Percentiles rank a stretch among this genome's conserved stretches.
Evolutionary conservation across 2,329 filamentous ascomycete species (phyloP).

Genomic region (Alternaria sp.): DNA sequence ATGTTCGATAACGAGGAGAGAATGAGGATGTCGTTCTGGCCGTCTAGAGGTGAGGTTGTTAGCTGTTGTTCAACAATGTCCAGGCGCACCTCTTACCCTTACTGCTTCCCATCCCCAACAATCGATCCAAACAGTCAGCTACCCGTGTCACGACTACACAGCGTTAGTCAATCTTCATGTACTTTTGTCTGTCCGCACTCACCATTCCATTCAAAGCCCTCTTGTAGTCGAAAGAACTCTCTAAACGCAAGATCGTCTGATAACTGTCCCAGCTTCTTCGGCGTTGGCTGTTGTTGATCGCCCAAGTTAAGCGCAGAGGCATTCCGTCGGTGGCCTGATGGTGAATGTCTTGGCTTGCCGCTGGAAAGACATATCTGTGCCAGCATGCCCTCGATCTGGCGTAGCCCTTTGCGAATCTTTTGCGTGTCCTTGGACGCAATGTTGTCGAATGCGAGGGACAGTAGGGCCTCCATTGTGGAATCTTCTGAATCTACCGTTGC

Average conservation of each 20-base stretch:
- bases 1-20: conserved; percentile 87
- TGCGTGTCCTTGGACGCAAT: conserved; percentile 88
- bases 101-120: conserved; percentile 78
- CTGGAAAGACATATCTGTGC: conserved; percentile 89
- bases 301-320: conserved; percentile 49
- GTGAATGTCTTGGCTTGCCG: conserved; percentile 43
- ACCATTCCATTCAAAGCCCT: conserved; percentile 97
- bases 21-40: conserved; percentile 87
- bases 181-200: conserved; percentile 26
- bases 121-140: conserved; percentile 82
- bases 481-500: conserved; percentile 13
- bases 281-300: conserved; percentile 41
- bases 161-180: background rate
- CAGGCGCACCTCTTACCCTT: conserved; percentile 34
- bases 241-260: conserved; percentile 86
- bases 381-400: conserved; percentile 91
- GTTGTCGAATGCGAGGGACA: conserved; percentile 95
- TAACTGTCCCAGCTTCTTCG: conserved; percentile 70
- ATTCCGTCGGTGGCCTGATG: conserved; percentile 48
- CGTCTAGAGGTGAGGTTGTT: conserved; percentile 58
- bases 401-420: conserved; percentile 92
- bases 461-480: conserved; percentile 80
- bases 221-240: conserved; percentile 96
- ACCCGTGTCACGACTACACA: conserved; percentile 77
- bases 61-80: background rate